These are phyloP conservation scores for Neoboletus subvelutipes DNA, from an alignment of 768 basidiomycete genomes.

Conservation along the genomic window DNA sequence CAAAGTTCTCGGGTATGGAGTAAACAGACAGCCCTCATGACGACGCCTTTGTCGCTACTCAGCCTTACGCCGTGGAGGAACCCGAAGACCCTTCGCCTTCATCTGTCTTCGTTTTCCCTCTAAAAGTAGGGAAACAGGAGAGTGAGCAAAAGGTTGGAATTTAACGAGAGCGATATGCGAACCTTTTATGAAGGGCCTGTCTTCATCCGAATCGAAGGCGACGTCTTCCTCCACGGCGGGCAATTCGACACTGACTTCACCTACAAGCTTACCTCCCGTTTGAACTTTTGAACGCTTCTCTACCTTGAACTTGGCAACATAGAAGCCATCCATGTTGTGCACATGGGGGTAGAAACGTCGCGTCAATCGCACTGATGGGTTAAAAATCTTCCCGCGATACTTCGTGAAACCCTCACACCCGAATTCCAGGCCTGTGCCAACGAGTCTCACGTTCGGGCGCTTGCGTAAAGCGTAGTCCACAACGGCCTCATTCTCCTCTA, in stretches of 20 bases:
- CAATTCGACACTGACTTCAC: conserved; percentile 26
- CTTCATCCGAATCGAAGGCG: conserved; percentile 75
- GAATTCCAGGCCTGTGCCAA: conserved; percentile 90
- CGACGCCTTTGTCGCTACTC: conserved; percentile 23
- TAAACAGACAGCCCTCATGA: neutral
- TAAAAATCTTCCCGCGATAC: conserved; percentile 89
- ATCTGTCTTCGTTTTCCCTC: conserved; percentile 73
- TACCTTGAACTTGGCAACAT: conserved; percentile 97
- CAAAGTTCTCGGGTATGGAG: conserved; percentile 2
- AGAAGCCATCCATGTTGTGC: conserved; percentile 99
- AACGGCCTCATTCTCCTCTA: conserved; percentile 98
- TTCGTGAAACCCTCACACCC: conserved; percentile 88
- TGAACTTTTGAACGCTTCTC: conserved; percentile 64
- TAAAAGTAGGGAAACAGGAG: too few species aligned
- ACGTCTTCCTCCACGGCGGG: conserved; percentile 33
- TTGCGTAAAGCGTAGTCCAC: conserved; percentile 97
- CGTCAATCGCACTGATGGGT: conserved; percentile 75
- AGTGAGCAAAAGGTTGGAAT: neutral
- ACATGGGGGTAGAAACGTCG: conserved; percentile 94
- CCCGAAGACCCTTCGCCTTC: conserved; percentile 73
- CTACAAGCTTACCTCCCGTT: conserved; percentile 26
- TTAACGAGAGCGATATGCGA: conserved; percentile 28
- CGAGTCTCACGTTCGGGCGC: conserved; percentile 87
- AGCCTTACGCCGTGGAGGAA: conserved; percentile 50
- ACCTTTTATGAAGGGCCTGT: conserved; percentile 79